Evolutionary conservation across 352 stramenopile species (phyloP), one percentile per base, ranked within the genome.

Genomic region (Phytophthora nicotianae): DNA sequence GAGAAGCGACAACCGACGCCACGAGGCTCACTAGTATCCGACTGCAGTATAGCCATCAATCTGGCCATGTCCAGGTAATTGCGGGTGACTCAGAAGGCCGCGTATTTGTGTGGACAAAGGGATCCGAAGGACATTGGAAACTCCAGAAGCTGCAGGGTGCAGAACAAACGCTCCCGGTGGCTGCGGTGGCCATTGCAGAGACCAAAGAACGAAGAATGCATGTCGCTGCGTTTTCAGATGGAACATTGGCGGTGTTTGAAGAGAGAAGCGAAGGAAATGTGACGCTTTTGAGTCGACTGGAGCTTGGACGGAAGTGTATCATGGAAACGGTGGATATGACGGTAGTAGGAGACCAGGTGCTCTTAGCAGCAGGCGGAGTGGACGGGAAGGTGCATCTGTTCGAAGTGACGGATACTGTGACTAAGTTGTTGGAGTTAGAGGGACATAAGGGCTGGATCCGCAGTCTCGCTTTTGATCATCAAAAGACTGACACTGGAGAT

Each of bases 371-470:
- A 1, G 85, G 83, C 11, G 83, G 85, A n/a, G 82, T 93, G 27
- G 83, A 93, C 41, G 58, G 64, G 49, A 85, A 88, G 45, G 72
- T 92, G 24, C 68, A 91, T 68, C 23, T 93, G 17, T 83, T 86
- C 38, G 79, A 89, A 43, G 37, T 92, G 14, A 51, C 72, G 0
- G 32, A 29, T 9, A 50, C 45, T 13, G 13, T 46, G 11, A 43
- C 45, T 0, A 24, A 20, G 5, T 54, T 89, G 49, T 35, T 89
- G 38, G 56, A 70, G 26, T 58, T 90, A 20, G 70, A 83, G 50
- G 85, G 85, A 5, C 85, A 92, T 63, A 72, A 72, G 21, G 83
- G 74, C 9, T 93, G 85, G 85, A 74, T 93, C 42, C 81, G 79
- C 5, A 75, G 75, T n/a, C 54, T 93, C 13, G 66, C 75, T n/a